Evolutionary conservation across 768 basidiomycete genomes (phyloP), one percentile per base, ranked within the genome.

Genomic region (Tremella mesenterica): DNA sequence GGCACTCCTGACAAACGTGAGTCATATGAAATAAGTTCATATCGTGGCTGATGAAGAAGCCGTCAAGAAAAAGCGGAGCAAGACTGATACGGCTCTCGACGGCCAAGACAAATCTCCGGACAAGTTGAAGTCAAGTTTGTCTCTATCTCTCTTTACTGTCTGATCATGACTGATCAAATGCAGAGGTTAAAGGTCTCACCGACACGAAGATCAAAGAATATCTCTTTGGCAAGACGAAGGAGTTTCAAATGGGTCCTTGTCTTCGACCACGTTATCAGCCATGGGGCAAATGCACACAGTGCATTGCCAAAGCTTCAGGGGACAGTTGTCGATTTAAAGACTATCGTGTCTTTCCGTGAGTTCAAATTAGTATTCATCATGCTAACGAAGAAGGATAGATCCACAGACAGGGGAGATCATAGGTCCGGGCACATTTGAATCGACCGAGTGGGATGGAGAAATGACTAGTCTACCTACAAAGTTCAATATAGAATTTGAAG

Each of bases 241-340:
- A 69, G 43, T 30, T 59, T 3, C 70, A 71, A 38, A 18, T 60
- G 13, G 52, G 50, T 4, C 25, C 56, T 2, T 71, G 70, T 53
- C 44, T 57, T 9, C 39, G 57, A 46, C 54, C 61, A 3, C 48
- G 65, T 10, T 71, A 69, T 51, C 56, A 50, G 1, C 55, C 56
- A 34, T 67, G 58, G 58, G 61, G 61, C 2, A 69, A 64, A 58
- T 71, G 70, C 43, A 61, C 61, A 0, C 65, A 63, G 18, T 71
- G 70, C 43, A 49, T 65, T 13, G 53, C 53, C 4, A 71, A 71
- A 45, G 8, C 48, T 7, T 56, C 56, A 1, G 65, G 67, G 12
- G 65, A 67, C 53, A 58, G 45, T 12, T 71, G 70, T 55, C 57
- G 65, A 50, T 71, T 71, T 38, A 27, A 57, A 28, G 60, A 61